Base-by-base conservation (phyloP, 2,329 filamentous ascomycete genomes). In the Chalara sp. region DNA sequence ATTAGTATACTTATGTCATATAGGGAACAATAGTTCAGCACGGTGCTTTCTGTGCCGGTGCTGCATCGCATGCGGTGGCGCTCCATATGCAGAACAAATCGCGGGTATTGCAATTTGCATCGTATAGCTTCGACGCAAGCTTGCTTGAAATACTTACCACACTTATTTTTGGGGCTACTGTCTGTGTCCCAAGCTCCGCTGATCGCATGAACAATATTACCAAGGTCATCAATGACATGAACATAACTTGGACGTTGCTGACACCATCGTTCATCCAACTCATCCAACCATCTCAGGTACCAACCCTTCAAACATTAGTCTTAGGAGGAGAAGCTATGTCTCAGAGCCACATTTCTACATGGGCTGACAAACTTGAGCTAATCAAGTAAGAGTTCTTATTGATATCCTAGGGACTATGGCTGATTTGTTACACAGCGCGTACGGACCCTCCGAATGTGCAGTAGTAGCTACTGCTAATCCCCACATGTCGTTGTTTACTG, bases 271-370 rank as follows among this genome's bases (percentile, higher is more conserved):
- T 45, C 10, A 10, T 30, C 30, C 10, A 13, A 29, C 63, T 8
- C 59, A 73, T 74, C 2, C 78, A 81, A 0, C 80, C 35, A 39
- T 10, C 8, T 10, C 10, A 39, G 10, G 35, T 39, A 10, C 35
- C 35, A 39, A n/a, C 10, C 10, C n/a, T 39, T 39, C 10, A 39
- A 39, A 39, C 35, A 39, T n/a, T 39, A 10, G n/a, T 39, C 35
- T 39, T 39, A 39, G 35, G 35, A 10, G 35, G 35, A 39, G 35
- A 39, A 3, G 10, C 35, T 10, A 39, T 39, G 35, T 10, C 35
- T 10, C 35, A n/a, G 35, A 3, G n/a, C 35, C 8, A 10, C n/a
- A 3, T 39, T 39, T n/a, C 8, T 10, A n/a, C 35, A 2, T 39
- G 35, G 35, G 10, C 10, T 10, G 10, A 10, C 8, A 39, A n/a